A percentile compares a stretch with the other conserved stretches of the same genome.
These are phyloP conservation scores for Metschnikowia sp. DNA, from an alignment of 805 yeast genomes.

Conservation along the genomic window DNA sequence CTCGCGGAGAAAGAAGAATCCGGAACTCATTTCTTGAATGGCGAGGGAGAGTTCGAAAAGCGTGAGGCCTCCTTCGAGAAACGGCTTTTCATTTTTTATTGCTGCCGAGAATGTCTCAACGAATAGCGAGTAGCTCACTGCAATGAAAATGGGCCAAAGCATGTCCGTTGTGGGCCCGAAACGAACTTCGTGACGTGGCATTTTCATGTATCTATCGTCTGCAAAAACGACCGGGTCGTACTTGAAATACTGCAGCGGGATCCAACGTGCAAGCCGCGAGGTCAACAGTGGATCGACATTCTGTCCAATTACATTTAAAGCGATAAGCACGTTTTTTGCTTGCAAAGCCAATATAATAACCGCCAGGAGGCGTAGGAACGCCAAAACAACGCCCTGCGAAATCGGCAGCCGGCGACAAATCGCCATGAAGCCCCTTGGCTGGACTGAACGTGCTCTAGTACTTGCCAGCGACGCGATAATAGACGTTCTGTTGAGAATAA, in stretches of 20 bases:
- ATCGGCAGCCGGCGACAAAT: conserved; percentile 17
- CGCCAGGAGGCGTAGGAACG: conserved; percentile 27
- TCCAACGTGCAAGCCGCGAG: conserved; percentile 10
- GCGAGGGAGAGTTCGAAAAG: conserved; percentile 74
- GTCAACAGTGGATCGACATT: conserved; percentile 1
- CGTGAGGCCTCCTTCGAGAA: conserved; percentile 65
- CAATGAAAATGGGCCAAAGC: conserved; percentile 56
- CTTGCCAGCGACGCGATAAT: conserved; percentile 36
- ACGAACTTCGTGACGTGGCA: conserved; percentile 27
- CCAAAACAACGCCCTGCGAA: conserved; percentile 8
- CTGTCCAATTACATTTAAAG: conserved; percentile 25
- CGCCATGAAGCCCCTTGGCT: conserved; percentile 16
- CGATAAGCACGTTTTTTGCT: conserved; percentile 27
- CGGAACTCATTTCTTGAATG: conserved; percentile 64
- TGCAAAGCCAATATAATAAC: conserved; percentile 25
- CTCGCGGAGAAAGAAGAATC: conserved; percentile 24
- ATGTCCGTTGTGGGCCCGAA: conserved; percentile 50
- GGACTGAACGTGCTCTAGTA: conserved; percentile 15
- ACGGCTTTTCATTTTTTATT: conserved; percentile 51
- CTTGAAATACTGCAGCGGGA: conserved; percentile 6
- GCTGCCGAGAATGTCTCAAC: conserved; percentile 63
- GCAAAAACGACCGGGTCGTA: conserved; percentile 15
- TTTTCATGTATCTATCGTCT: conserved; percentile 26
- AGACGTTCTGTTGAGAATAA: conserved; percentile 36
- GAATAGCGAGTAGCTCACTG: conserved; percentile 59